Evolutionary conservation across 2,329 filamentous ascomycete genomes (phyloP).

Genomic region (Thielaviopsis populi): DNA sequence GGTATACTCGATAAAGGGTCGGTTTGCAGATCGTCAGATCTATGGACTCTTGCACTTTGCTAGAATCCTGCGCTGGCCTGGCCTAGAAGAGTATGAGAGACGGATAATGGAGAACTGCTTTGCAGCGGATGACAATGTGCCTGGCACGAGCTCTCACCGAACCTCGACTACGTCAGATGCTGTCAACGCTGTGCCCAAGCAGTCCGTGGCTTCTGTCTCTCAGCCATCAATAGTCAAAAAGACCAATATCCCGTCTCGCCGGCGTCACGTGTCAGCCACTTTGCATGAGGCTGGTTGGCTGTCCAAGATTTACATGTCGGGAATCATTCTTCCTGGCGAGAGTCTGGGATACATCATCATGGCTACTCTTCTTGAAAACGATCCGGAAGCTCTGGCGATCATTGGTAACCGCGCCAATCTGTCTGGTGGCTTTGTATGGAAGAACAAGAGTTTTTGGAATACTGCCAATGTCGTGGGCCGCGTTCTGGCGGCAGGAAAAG

Average conservation of each 20-base stretch:
- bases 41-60: slow-evolving; percentile 50
- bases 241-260: slow-evolving; percentile 26
- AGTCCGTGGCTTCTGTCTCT: not conserved
- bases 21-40: slow-evolving; percentile 43
- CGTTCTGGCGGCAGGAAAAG: slow-evolving; percentile 46
- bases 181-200: slow-evolving; percentile 1
- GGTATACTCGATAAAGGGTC: slow-evolving; percentile 38
- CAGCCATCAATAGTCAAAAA: slow-evolving; percentile 6
- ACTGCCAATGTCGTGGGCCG: slow-evolving; percentile 49
- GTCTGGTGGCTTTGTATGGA: slow-evolving; percentile 49
- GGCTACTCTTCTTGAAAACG: slow-evolving; percentile 49
- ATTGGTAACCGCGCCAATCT: slow-evolving; percentile 47
- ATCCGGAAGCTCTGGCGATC: slow-evolving; percentile 41
- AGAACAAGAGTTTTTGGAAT: slow-evolving; percentile 53
- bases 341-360: slow-evolving; percentile 48
- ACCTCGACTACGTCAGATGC: not conserved
- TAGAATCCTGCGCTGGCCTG: slow-evolving; percentile 46
- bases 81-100: slow-evolving; percentile 36
- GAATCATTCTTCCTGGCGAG: slow-evolving; percentile 50
- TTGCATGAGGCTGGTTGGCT: slow-evolving; percentile 49
- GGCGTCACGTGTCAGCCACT: slow-evolving; percentile 40
- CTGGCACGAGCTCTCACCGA: not conserved
- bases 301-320: slow-evolving; percentile 52
- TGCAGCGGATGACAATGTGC: slow-evolving; percentile 9
- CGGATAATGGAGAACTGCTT: slow-evolving; percentile 34